phyloP scores from a whole-genome alignment of 805 yeast species.

The Cyberlindnera suaveolens region DNA sequence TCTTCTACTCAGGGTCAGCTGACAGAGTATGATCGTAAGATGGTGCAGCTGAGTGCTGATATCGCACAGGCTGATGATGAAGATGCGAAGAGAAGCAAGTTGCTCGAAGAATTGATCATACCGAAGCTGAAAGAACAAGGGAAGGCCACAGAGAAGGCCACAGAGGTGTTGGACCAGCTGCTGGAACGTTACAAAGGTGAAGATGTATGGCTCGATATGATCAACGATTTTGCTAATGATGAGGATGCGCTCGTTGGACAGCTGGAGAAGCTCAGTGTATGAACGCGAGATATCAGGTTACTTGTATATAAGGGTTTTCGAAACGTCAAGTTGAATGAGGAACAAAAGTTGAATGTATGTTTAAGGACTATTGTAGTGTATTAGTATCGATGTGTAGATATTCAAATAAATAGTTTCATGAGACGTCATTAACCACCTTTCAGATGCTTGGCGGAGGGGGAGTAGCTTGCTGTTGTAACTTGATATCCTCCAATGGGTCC shows the following conservation, averaged over 20 bases:
- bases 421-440: too few relatives aligned
- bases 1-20: background rate
- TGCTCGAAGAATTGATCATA: slow-evolving; percentile 6
- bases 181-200: slow-evolving; percentile 4
- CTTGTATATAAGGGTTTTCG: background rate
- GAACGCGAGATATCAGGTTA: background rate
- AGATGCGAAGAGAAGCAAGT: slow-evolving; percentile 4
- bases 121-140: slow-evolving; percentile 8
- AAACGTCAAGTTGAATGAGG: background rate
- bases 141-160: background rate
- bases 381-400: too few relatives aligned
- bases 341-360: background rate
- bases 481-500: slow-evolving; percentile 11
- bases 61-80: slow-evolving; percentile 3
- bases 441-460: slow-evolving; percentile 12
- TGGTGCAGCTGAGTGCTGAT: slow-evolving; percentile 8
- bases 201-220: slow-evolving; percentile 13
- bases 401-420: too few relatives aligned
- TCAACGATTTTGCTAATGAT: slow-evolving; percentile 12
- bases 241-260: slow-evolving; percentile 5
- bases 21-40: slow-evolving; percentile 2
- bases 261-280: slow-evolving; percentile 4
- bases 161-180: slow-evolving; percentile 1
- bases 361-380: too few relatives aligned
- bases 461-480: slow-evolving; percentile 9